Evolutionary conservation across 805 yeast genomes (phyloP), one percentile per base, ranked within the genome.

Genomic region (Saccharomyces jurei): DNA sequence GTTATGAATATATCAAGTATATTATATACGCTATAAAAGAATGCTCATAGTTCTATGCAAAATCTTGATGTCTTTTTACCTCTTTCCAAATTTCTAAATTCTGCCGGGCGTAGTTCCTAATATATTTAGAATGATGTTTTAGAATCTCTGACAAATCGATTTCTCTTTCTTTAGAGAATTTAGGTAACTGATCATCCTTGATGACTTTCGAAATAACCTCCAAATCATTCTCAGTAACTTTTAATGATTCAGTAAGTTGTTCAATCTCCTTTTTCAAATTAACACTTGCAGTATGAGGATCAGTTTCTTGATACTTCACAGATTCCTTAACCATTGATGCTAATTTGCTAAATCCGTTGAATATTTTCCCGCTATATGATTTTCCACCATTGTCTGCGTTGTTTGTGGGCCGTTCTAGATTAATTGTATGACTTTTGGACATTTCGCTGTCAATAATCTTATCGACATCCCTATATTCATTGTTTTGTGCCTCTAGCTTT

Each of bases 291-390:
- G 58, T 36, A 4, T 56, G 53, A 1, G 69, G 65, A 53, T 68
- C 68, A 14, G 63, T 52, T 28, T 68, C 72, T 49, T 63, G 69
- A 50, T 66, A 66, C 50, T 59, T 65, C 13, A 68, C 67, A 2
- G 68, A 56, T 27, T 68, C 73, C 48, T 67, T 68, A 3, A 69
- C 69, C 25, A 67, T 66, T 30, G 57, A 58, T 1, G 71, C 71
- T 17, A 69, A 17, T 52, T 68, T 65, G 52, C 59, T 65, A 49
- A 68, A 65, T 50, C 59, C 62, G 47, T 62, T 65, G 17, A 66
- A 57, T 8, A 67, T 49, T 41, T 59, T 62, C 1, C 70, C 68
- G 48, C 70, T 54, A 48, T 67, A 66, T 5, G 63, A 58, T 17
- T 27, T 21, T 8, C 44, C 9, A 14, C 26, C 30, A 17, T 13